Evolutionary conservation across 768 basidiomycete genomes (phyloP).

Genomic region (Russula emetica): DNA sequence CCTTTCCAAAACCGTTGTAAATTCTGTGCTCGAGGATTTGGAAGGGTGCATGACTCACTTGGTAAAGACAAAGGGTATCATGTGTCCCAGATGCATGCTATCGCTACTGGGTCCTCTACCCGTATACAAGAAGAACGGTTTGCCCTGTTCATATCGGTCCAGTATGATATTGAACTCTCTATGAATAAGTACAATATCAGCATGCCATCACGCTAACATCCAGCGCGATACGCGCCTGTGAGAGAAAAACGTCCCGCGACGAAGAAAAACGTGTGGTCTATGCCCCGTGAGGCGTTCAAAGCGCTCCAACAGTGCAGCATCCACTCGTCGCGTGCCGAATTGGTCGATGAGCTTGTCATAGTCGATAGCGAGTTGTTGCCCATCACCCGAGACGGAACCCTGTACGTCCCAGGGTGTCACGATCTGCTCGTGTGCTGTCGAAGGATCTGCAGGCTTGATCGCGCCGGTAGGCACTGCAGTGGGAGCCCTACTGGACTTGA

Average conservation of each 20-base stretch:
- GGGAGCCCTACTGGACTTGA: conserved; percentile 1
- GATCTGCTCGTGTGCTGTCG: conserved; percentile 55
- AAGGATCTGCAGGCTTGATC: conserved; percentile 35
- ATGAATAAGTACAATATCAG: conserved; percentile 11
- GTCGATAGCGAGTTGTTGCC: conserved; percentile 89
- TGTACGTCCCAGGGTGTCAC: conserved; percentile 99
- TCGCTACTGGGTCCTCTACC: conserved; percentile 95
- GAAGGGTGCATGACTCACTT: conserved; percentile 53
- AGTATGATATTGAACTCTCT: conserved; percentile 93
- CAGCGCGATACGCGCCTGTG: conserved; percentile 62
- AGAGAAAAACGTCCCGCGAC: conserved; percentile 95
- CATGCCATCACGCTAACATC: neutral
- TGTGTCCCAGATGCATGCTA: conserved; percentile 96
- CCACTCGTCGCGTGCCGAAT: conserved; percentile 86
- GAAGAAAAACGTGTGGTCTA: conserved; percentile 80
- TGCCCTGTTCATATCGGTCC: conserved; percentile 92
- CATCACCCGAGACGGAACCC: conserved; percentile 81
- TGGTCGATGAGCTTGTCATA: conserved; percentile 93
- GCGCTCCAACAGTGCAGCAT: conserved; percentile 70
- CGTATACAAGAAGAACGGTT: conserved; percentile 97
- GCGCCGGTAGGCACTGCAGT: conserved; percentile 22
- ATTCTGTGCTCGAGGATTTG: neutral
- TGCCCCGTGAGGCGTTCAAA: conserved; percentile 90
- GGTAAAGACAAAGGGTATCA: conserved; percentile 96
- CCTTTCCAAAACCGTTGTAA: conserved; percentile 40